phyloP scores from a whole-genome alignment of 1,284 basidiomycete genomes.

The Sporisorium graminicola region DNA sequence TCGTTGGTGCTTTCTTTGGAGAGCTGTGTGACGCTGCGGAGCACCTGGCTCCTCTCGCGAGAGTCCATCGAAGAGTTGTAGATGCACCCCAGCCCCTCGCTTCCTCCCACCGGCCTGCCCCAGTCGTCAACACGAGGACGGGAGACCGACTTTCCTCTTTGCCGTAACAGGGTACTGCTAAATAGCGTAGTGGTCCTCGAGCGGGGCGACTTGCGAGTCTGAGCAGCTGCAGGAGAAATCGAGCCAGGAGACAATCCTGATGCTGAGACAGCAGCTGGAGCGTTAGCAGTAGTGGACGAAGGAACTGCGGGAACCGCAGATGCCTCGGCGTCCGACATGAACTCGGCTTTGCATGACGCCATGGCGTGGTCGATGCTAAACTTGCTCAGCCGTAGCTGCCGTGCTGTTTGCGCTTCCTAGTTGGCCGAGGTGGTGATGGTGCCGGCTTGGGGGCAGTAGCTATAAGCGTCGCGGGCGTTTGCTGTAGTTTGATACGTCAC shows the following conservation, averaged over 20 bases:
- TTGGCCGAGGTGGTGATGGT: not conserved
- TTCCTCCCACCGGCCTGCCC: constrained; percentile 45
- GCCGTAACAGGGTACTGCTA: constrained; percentile 26
- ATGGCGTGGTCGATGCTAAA: constrained; percentile 4
- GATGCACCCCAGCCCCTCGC: constrained; percentile 45
- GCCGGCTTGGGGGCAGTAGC: not conserved
- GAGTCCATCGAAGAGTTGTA: constrained; percentile 33
- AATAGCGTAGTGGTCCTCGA: constrained; percentile 28
- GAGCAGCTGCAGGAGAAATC: constrained; percentile 6
- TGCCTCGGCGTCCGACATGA: constrained; percentile 5
- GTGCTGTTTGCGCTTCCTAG: not conserved
- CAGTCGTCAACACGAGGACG: constrained; percentile 20
- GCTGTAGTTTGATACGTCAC: not conserved
- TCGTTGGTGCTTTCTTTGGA: constrained; percentile 37
- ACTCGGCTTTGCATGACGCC: constrained; percentile 37
- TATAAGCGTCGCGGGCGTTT: not conserved
- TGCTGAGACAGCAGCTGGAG: not conserved
- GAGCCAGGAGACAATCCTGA: not conserved
- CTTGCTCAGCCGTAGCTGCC: constrained; percentile 1
- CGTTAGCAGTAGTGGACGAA: not conserved
- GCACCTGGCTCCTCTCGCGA: constrained; percentile 41
- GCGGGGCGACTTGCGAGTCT: constrained; percentile 26
- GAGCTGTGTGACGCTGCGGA: constrained; percentile 44
- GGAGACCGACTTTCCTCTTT: constrained; percentile 27
- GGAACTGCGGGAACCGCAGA: constrained; percentile 11